phyloP scores from a whole-genome alignment of 441 rosid genomes.

The Rhodomyrtus psidioides region DNA sequence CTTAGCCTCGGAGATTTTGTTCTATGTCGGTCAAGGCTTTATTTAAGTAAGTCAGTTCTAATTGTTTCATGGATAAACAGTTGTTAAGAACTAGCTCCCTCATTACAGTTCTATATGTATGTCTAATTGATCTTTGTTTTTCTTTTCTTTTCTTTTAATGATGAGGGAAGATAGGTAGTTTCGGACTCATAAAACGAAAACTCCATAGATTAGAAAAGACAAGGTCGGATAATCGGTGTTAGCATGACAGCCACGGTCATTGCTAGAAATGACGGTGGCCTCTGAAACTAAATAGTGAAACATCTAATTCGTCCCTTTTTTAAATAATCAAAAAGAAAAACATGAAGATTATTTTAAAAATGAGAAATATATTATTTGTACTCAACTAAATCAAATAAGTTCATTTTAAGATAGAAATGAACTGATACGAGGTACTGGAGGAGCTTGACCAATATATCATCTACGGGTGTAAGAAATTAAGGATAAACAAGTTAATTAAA shows the following conservation, averaged over 20 bases:
- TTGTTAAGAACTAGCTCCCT: neutral
- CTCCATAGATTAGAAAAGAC: neutral
- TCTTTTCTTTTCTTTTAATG: neutral
- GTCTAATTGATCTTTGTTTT: neutral
- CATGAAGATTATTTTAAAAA: neutral
- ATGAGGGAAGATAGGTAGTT: neutral
- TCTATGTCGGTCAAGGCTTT: neutral
- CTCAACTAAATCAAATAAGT: neutral
- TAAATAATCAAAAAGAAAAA: neutral
- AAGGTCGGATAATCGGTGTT: neutral
- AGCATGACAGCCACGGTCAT: neutral
- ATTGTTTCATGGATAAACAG: neutral
- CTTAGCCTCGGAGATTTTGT: neutral
- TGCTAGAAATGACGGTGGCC: neutral
- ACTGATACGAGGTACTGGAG: neutral
- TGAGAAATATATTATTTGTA: neutral
- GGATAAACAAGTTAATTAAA: neutral
- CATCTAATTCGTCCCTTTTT: neutral
- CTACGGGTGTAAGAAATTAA: neutral
- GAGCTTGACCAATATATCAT: neutral
- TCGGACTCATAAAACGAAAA: neutral
- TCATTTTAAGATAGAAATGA: neutral
- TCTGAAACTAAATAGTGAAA: neutral
- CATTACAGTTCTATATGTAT: neutral
- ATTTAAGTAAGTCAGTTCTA: neutral